Conservation (phyloP, 164 flowering plant genomes). For the Piper longum region DNA sequence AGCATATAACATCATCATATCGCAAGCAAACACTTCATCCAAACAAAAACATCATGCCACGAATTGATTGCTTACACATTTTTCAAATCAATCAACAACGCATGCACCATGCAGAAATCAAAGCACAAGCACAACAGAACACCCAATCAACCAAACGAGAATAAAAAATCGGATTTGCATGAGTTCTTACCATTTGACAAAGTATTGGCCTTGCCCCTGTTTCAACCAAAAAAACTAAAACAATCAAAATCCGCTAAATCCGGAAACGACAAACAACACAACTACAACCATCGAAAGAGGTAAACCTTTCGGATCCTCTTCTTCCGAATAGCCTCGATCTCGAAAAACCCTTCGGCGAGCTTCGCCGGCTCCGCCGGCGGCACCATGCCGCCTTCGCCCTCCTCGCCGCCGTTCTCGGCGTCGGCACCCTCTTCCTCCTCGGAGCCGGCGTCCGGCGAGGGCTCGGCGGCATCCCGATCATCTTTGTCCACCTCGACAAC, state of each 20-base stretch:
- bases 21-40: too few relatives aligned
- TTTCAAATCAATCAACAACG: too few relatives aligned
- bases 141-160: not conserved
- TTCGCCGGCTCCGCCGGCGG: constrained; percentile 28
- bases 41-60: too few relatives aligned
- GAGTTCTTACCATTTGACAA: constrained; percentile 63
- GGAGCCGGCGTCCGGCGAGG: not conserved
- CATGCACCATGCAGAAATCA: not conserved
- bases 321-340: constrained; percentile 69
- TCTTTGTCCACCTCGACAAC: not conserved
- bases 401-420: constrained; percentile 11
- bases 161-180: not conserved
- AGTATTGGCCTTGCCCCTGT: constrained; percentile 65
- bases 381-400: constrained; percentile 10
- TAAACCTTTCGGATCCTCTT: constrained; percentile 70
- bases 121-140: not conserved
- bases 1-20: too few relatives aligned
- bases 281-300: not conserved
- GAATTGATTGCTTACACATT: too few relatives aligned
- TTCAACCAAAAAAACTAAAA: not conserved
- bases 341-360: constrained; percentile 83
- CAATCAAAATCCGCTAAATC: not conserved
- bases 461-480: not conserved
- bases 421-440: constrained; percentile 6
- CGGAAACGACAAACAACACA: not conserved